phyloP scores from a whole-genome alignment of 2,329 filamentous ascomycete genomes.

The Pseudopithomyces maydicus region DNA sequence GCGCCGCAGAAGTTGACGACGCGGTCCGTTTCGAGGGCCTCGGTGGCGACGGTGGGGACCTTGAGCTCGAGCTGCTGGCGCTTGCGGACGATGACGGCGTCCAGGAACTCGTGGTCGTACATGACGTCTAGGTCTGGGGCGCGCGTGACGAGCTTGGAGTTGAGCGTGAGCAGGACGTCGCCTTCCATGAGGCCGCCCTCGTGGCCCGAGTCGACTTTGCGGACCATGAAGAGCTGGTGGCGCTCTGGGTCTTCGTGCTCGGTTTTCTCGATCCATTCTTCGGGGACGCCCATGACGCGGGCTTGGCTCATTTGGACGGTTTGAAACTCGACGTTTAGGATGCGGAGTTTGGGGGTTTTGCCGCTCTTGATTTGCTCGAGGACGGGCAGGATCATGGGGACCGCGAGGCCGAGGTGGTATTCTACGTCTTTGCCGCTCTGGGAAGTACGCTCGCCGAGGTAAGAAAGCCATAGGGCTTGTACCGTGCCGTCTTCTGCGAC shows the following conservation, averaged over 20 bases:
- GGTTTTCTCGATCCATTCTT: constrained; percentile 93
- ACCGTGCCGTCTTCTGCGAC: constrained; percentile 89
- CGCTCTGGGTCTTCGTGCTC: constrained; percentile 86
- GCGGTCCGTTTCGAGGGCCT: constrained; percentile 89
- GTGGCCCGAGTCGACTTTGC: constrained; percentile 76
- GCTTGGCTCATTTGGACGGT: constrained; percentile 97
- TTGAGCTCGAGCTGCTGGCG: constrained; percentile 77
- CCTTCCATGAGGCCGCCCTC: constrained; percentile 78
- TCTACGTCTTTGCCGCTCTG: constrained; percentile 88
- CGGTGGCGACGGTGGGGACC: constrained; percentile 83
- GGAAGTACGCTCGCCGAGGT: constrained; percentile 84
- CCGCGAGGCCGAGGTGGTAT: constrained; percentile 91
- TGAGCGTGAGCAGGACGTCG: constrained; percentile 89
- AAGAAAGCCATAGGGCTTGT: constrained; percentile 94
- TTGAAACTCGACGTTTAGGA: constrained; percentile 92
- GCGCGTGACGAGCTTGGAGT: constrained; percentile 88
- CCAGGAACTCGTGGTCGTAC: constrained; percentile 85
- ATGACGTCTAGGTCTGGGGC: constrained; percentile 94
- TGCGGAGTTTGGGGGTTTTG: constrained; percentile 78
- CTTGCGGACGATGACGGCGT: constrained; percentile 85
- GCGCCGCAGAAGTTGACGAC: constrained; percentile 95
- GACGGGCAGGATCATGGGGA: constrained; percentile 87
- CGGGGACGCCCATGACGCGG: constrained; percentile 93
- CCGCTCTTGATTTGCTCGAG: constrained; percentile 83
- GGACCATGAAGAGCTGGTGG: constrained; percentile 98